Evolutionary conservation across 805 yeast species (phyloP).

Genomic region (Kluyveromyces nonfermentans): DNA sequence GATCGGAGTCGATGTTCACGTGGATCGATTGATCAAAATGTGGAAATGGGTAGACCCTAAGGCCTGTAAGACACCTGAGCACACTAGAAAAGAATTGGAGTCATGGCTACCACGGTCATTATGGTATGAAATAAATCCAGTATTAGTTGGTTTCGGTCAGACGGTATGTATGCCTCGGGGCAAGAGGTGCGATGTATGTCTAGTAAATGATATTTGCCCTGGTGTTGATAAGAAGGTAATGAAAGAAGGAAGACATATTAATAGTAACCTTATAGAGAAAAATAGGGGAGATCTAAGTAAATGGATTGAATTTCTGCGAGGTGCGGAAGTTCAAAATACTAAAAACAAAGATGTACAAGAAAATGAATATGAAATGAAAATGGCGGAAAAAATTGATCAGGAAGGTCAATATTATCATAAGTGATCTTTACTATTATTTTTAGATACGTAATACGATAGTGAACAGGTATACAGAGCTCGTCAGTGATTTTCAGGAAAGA

Average conservation of each 20-base stretch:
- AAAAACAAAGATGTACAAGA: slow-evolving; percentile 1
- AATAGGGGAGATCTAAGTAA: slow-evolving; percentile 36
- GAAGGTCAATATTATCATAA: not conserved
- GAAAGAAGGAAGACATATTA: slow-evolving; percentile 20
- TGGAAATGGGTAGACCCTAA: slow-evolving; percentile 63
- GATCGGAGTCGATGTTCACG: slow-evolving; percentile 92
- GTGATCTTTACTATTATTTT: not conserved
- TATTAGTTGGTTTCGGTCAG: slow-evolving; percentile 91
- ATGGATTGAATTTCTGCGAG: slow-evolving; percentile 24
- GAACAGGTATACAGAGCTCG: not conserved
- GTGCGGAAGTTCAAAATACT: slow-evolving; percentile 1
- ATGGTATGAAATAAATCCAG: slow-evolving; percentile 82
- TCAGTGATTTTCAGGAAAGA: slow-evolving; percentile 7
- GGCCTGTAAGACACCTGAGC: slow-evolving; percentile 56
- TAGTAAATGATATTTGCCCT: slow-evolving; percentile 48
- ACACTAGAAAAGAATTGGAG: slow-evolving; percentile 58
- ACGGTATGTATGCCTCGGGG: slow-evolving; percentile 69
- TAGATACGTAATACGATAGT: not conserved
- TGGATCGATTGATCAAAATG: slow-evolving; percentile 68
- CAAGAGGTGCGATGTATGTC: slow-evolving; percentile 63
- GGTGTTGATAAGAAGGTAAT: slow-evolving; percentile 42
- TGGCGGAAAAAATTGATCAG: not conserved
- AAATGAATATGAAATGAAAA: slow-evolving; percentile 1
- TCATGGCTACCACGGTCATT: slow-evolving; percentile 61
- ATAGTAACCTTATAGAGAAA: slow-evolving; percentile 8